Base-by-base conservation (phyloP, 768 basidiomycete species). In the Rhizopogon sp. region DNA sequence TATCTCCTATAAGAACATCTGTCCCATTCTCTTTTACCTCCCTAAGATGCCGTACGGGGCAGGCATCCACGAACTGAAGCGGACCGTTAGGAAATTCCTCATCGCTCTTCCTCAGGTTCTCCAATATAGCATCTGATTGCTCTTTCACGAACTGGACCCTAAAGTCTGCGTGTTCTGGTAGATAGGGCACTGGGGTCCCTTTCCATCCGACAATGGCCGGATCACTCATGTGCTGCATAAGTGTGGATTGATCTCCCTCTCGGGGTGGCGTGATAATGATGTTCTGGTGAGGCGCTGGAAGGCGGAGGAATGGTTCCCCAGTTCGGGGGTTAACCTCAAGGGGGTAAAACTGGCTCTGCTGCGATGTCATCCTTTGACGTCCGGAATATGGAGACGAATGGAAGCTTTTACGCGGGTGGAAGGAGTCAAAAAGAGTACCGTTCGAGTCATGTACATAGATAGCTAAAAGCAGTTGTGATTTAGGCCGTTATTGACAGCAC, bases 201-300 rank as follows among this genome's bases (percentile, higher is more conserved):
- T 64, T 60, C 74, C 70, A 78, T 25, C 60, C 59, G 52, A 72
- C 76, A 6, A 88, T 72, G 5, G 55, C 60, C 2, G 70, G 70
- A 59, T 87, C 80, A 56, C 84, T 85, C 60, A 85, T 60, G 55
- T 73, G 61, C 0, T 70, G 58, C 6, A 73, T 57, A n/a, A 74
- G 55, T 7, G 61, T 50, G 28, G 72, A 65, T 11, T 67, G 73
- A 59, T 85, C 82, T 39, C 64, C 67, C 25, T 62, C 50, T 40
- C 84, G 80, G 16, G 81, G 80, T 16, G 84, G 79, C 6, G 84
- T 87, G 39, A 87, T 57, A 53, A 87, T 78, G 58, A 86, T 79
- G 55, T 73, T 72, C 45, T 80, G 74, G 53, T 75, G 72, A 39
- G 82, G 82, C 37, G 66, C 58, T 4, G 75, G 70, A 20, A 87